Base-by-base conservation (phyloP, 139 green algal species). In the Chlamydomonas schloesseri region DNA sequence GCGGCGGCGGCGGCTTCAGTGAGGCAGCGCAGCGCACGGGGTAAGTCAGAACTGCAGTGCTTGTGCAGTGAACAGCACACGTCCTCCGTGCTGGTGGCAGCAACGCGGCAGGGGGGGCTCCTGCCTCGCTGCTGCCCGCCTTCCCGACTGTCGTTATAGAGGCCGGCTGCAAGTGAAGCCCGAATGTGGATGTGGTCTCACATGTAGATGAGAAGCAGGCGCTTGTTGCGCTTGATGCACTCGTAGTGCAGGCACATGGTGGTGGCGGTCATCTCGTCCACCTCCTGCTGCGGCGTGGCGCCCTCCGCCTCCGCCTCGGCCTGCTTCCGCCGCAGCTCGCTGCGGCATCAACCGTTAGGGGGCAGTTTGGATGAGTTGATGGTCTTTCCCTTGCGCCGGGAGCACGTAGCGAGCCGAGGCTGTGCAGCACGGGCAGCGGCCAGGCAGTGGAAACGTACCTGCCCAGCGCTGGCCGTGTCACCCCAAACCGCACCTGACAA, bases 151-250 rank as follows among this genome's bases (percentile, higher is more conserved):
- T n/a, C n/a, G n/a, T n/a, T n/a, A n/a, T n/a, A n/a, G n/a, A n/a
- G n/a, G n/a, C n/a, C n/a, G n/a, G n/a, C n/a, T n/a, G n/a, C n/a
- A n/a, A n/a, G n/a, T n/a, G n/a, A n/a, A n/a, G n/a, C n/a, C n/a
- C n/a, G n/a, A n/a, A n/a, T n/a, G n/a, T n/a, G n/a, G n/a, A 67
- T 17, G 24, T 31, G 17, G 42, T n/a, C 86, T 57, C 36, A 90
- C 86, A 90, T 90, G 78, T 90, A 90, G n/a, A 84, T 80, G 29
- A 90, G 80, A 64, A 90, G 50, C 46, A 90, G 64, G 23, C 80
- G 71, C 62, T 90, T 90, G 79, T 85, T 90, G 33, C 86, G 79
- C 26, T 73, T 81, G 17, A 90, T 87, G 86, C 86, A 87, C 62
- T 90, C 79, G 50, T 86, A 83, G 50, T 90, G 86, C 31, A 87